These are phyloP conservation scores for Endoconidiophora laricicola DNA, from an alignment of 2,329 filamentous ascomycete species.

Conservation along the genomic window DNA sequence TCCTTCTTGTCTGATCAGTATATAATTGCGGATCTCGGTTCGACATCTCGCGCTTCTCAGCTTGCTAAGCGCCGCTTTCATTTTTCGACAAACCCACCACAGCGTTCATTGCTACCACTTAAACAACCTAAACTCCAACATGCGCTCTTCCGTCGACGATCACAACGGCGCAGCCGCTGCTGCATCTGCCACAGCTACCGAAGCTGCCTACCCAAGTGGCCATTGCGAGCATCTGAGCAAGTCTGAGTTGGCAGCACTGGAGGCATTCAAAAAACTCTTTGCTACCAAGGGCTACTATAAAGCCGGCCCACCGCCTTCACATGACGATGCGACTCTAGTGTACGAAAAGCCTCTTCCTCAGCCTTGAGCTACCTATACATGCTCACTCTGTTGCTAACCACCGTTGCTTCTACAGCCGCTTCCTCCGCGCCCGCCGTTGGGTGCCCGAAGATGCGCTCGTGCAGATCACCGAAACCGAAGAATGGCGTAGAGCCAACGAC, in stretches of 20 bases:
- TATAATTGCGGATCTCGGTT: background rate
- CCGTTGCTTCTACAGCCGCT: conserved; percentile 42
- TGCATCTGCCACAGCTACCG: conserved; percentile 16
- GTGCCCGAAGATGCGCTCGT: conserved; percentile 56
- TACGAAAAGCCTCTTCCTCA: conserved; percentile 23
- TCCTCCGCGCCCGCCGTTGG: conserved; percentile 72
- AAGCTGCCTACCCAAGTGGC: conserved; percentile 50
- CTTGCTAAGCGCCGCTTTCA: background rate
- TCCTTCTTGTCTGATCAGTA: too few relatives aligned
- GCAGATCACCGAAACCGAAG: conserved; percentile 79
- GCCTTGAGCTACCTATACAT: background rate
- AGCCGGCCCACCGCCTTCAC: conserved; percentile 39
- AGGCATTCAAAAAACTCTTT: conserved; percentile 54
- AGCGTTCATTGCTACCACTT: background rate
- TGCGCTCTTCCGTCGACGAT: conserved; percentile 2
- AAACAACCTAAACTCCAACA: background rate
- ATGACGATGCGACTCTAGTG: conserved; percentile 60
- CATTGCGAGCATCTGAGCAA: conserved; percentile 63
- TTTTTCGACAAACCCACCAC: background rate
- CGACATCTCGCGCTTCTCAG: background rate
- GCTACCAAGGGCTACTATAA: conserved; percentile 48
- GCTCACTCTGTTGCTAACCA: conserved; percentile 2
- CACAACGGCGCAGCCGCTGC: conserved; percentile 5
- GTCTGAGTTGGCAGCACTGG: conserved; percentile 49
- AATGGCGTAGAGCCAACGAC: conserved; percentile 68